Evolutionary conservation across 2,329 filamentous ascomycete genomes (phyloP).

Genomic region (Aspergillus intermedius): DNA sequence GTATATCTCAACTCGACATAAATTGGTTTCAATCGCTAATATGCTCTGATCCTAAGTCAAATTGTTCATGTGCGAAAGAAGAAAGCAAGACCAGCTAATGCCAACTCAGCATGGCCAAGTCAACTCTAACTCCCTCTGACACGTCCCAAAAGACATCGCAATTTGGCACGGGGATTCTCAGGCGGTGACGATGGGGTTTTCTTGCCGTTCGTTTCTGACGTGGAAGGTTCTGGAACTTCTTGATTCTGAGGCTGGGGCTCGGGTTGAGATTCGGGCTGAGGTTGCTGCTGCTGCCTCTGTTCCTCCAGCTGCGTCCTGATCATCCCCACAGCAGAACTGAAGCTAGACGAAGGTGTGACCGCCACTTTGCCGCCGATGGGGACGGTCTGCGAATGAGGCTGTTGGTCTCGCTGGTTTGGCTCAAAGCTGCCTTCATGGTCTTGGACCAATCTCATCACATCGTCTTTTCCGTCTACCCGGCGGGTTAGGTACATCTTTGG

Average conservation of each 20-base stretch:
- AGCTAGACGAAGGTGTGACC: slow-evolving; percentile 3
- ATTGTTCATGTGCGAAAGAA: no score
- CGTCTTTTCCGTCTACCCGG: slow-evolving; percentile 41
- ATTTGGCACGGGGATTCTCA: slow-evolving; percentile 12
- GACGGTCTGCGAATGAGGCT: background rate
- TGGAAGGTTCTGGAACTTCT: background rate
- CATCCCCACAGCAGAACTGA: slow-evolving; percentile 9
- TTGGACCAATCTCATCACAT: slow-evolving; percentile 27
- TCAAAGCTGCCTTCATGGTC: slow-evolving; percentile 12
- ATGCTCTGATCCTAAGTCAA: no score
- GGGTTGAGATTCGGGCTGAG: background rate
- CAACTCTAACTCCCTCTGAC: slow-evolving; percentile 9
- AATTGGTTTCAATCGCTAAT: no score
- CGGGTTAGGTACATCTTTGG: slow-evolving; percentile 55
- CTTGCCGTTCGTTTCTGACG: slow-evolving; percentile 1
- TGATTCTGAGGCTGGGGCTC: slow-evolving; percentile 1
- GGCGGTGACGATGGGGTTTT: slow-evolving; percentile 2
- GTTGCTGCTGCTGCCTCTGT: slow-evolving; percentile 2
- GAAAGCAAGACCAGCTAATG: no score
- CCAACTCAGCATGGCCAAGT: no score
- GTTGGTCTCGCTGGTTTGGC: background rate
- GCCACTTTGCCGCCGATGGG: slow-evolving; percentile 8
- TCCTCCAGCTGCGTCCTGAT: slow-evolving; percentile 13
- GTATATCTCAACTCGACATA: no score
- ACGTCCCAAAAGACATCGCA: slow-evolving; percentile 18